A percentile compares a stretch with the other conserved stretches of the same genome.
phyloP scores from a whole-genome alignment of 768 basidiomycete genomes.

The Candolleomyces aberdarensis region DNA sequence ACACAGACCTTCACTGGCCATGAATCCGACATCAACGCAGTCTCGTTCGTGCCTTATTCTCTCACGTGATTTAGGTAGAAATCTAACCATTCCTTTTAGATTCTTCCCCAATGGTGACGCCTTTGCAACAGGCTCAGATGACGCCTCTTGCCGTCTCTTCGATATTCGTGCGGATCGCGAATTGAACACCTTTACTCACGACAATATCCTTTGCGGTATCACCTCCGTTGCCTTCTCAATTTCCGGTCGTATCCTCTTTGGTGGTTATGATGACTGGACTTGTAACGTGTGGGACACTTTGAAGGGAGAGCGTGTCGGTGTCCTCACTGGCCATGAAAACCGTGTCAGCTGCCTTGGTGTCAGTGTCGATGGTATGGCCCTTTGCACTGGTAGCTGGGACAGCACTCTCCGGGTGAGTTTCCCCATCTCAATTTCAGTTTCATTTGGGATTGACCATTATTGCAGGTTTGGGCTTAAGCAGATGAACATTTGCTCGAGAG shows the following conservation, averaged over 20 bases:
- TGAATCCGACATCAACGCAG: slow-evolving; percentile 98
- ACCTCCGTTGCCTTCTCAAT: slow-evolving; percentile 99
- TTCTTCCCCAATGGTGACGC: slow-evolving; percentile 99
- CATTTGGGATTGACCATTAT: slow-evolving; percentile 8
- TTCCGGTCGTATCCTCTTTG: slow-evolving; percentile 95
- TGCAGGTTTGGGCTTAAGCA: slow-evolving; percentile 81
- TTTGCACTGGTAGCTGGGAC: slow-evolving; percentile 99
- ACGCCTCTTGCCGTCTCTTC: slow-evolving; percentile 96
- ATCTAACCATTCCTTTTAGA: slow-evolving; percentile 38
- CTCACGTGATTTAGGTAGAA: slow-evolving; percentile 9
- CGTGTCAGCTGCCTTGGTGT: slow-evolving; percentile 96
- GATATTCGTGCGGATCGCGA: slow-evolving; percentile 98
- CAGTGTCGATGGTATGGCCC: slow-evolving; percentile 94
- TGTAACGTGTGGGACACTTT: slow-evolving; percentile 99
- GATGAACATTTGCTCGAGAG: background rate
- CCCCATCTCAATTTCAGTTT: background rate
- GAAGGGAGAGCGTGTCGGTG: slow-evolving; percentile 97
- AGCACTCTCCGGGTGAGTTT: slow-evolving; percentile 85
- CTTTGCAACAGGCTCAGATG: slow-evolving; percentile 97
- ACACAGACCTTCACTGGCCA: slow-evolving; percentile 99
- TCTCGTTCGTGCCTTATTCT: slow-evolving; percentile 64
- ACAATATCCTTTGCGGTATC: slow-evolving; percentile 98
- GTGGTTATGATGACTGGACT: slow-evolving; percentile 99
- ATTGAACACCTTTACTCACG: slow-evolving; percentile 94
- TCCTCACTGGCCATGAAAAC: slow-evolving; percentile 97